phyloP scores from a whole-genome alignment of 768 basidiomycete species.

The Mrakia hoshinonis region DNA sequence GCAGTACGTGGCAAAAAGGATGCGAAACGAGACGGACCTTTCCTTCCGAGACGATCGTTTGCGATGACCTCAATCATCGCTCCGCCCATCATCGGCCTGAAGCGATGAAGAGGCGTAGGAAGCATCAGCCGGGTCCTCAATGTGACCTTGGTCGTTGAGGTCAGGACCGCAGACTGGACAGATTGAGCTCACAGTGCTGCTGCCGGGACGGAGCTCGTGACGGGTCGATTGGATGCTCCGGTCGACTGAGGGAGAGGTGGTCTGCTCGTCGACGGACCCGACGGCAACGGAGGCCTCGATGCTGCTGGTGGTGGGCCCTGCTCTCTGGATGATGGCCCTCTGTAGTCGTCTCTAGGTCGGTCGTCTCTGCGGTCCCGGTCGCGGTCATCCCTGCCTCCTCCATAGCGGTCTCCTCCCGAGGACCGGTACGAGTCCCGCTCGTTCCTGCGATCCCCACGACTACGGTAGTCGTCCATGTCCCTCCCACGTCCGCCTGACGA shows the following conservation, averaged over 20 bases:
- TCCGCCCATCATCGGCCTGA: conserved; percentile 21
- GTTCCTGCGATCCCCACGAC: conserved; percentile 31
- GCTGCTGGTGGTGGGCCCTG: background rate
- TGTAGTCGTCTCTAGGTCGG: background rate
- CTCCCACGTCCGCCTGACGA: background rate
- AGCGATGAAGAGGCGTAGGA: background rate
- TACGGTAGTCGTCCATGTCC: conserved; percentile 37
- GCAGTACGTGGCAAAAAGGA: background rate
- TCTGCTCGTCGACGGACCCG: background rate
- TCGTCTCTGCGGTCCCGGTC: conserved; percentile 24
- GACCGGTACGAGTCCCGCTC: conserved; percentile 33
- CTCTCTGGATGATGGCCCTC: conserved; percentile 3
- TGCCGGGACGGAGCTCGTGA: background rate
- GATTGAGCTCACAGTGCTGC: conserved; percentile 25
- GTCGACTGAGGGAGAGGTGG: conserved; percentile 8
- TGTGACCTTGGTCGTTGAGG: conserved; percentile 28
- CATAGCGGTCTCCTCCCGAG: conserved; percentile 31
- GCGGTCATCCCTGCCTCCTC: conserved; percentile 32
- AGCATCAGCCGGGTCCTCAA: conserved; percentile 21
- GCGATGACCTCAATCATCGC: conserved; percentile 64
- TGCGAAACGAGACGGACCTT: conserved; percentile 51
- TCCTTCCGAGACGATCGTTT: conserved; percentile 88
- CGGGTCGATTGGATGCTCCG: background rate
- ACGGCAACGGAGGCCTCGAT: background rate
- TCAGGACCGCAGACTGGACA: too few species aligned